A percentile compares a stretch with the other conserved stretches of the same genome.
Evolutionary conservation across 2,329 filamentous ascomycete genomes (phyloP).

Genomic region (Zasmidium cellare): DNA sequence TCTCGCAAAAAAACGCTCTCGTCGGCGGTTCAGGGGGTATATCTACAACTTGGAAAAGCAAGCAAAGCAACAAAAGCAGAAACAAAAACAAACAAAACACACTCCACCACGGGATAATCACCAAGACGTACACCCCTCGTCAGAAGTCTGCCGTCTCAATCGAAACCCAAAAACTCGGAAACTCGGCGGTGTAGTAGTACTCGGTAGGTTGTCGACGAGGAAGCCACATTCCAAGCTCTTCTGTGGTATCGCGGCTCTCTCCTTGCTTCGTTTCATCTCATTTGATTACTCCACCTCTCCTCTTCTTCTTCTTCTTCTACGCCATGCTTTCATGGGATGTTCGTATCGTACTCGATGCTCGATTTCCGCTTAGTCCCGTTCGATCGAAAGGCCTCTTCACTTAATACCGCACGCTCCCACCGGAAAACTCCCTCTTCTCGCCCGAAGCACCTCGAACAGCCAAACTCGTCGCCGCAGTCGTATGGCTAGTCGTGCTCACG

Average conservation of each 20-base stretch:
- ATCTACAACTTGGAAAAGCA: slow-evolving; percentile 3
- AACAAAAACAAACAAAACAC: background rate
- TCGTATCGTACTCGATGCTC: slow-evolving; percentile 6
- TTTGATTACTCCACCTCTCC: background rate
- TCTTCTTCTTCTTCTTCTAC: background rate
- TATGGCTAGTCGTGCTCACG: slow-evolving; percentile 10
- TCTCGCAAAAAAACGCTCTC: background rate
- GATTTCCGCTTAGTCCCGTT: too few relatives aligned
- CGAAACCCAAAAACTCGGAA: too few relatives aligned
- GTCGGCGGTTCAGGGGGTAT: slow-evolving; percentile 8
- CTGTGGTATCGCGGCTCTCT: too few relatives aligned
- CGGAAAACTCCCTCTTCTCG: slow-evolving; percentile 1
- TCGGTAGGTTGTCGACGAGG: too few relatives aligned
- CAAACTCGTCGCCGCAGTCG: background rate
- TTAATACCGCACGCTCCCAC: background rate
- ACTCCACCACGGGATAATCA: background rate
- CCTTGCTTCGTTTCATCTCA: too few relatives aligned
- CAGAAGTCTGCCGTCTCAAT: too few relatives aligned
- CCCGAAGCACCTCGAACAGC: background rate
- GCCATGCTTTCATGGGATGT: too few relatives aligned
- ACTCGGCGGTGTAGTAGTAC: too few relatives aligned
- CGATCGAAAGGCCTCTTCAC: too few relatives aligned
- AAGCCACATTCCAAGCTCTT: too few relatives aligned
- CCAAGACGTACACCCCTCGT: background rate
- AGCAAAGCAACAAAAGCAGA: background rate